Evolutionary conservation across 768 basidiomycete species (phyloP).

Genomic region (Kwoniella shandongensis): DNA sequence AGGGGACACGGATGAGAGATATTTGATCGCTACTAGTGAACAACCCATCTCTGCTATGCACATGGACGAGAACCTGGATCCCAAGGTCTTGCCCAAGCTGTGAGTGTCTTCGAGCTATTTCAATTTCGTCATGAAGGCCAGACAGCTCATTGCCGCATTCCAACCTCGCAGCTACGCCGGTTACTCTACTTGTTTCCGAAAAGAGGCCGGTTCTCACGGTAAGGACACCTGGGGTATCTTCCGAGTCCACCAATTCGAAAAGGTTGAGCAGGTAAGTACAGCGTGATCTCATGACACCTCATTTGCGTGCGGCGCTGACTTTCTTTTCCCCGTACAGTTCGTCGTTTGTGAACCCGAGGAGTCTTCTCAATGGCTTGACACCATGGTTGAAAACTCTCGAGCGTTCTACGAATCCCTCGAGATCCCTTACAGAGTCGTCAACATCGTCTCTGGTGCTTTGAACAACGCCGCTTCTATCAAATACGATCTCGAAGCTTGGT

Average conservation of each 20-base stretch:
- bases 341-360: constrained; percentile 90
- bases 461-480: constrained; percentile 97
- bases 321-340: constrained; percentile 60
- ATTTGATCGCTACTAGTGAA: constrained; percentile 97
- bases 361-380: constrained; percentile 90
- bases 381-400: constrained; percentile 85
- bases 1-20: constrained; percentile 72
- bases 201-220: constrained; percentile 96
- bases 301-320: not conserved
- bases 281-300: not conserved
- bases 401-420: constrained; percentile 95
- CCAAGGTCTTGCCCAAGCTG: constrained; percentile 82
- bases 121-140: too few species aligned
- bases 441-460: constrained; percentile 92
- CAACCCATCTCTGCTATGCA: constrained; percentile 97
- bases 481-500: constrained; percentile 98
- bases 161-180: constrained; percentile 55
- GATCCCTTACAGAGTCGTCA: constrained; percentile 86
- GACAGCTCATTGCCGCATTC: not conserved
- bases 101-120: constrained; percentile 54
- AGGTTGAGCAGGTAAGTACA: constrained; percentile 69
- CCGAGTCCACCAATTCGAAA: constrained; percentile 99
- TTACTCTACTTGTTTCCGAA: constrained; percentile 88
- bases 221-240: constrained; percentile 99
- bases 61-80: constrained; percentile 96